Percentiles rank a stretch among this genome's conserved stretches.
These are phyloP conservation scores for Lachnellula cervina DNA, from an alignment of 2,329 filamentous ascomycete species.

Conservation along the genomic window DNA sequence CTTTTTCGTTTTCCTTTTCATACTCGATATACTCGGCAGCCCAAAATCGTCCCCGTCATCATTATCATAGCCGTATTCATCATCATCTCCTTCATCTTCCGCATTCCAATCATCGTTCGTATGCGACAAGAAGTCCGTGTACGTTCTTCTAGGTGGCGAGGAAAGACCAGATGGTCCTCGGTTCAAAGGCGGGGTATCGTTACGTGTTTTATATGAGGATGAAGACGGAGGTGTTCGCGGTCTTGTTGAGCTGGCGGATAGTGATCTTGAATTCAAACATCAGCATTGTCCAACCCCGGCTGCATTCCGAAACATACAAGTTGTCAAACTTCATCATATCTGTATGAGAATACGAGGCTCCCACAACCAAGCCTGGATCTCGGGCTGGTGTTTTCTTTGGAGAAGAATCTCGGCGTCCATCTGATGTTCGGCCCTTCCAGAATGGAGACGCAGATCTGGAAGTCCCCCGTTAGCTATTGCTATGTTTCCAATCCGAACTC, in stretches of 20 bases:
- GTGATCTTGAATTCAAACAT: slow-evolving; percentile 42
- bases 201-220: slow-evolving; percentile 47
- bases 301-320: slow-evolving; percentile 49
- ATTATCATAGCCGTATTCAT: slow-evolving; percentile 71
- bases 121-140: slow-evolving; percentile 75
- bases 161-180: slow-evolving; percentile 47
- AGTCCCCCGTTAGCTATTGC: slow-evolving; percentile 24
- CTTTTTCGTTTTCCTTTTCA: slow-evolving; percentile 67
- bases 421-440: slow-evolving; percentile 62
- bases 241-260: slow-evolving; percentile 56
- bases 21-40: slow-evolving; percentile 84
- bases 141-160: slow-evolving; percentile 67
- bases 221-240: slow-evolving; percentile 73
- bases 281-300: slow-evolving; percentile 4
- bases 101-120: slow-evolving; percentile 79
- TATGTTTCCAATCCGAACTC: background rate
- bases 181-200: slow-evolving; percentile 52
- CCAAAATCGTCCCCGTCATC: slow-evolving; percentile 95
- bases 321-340: slow-evolving; percentile 87
- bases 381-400: slow-evolving; percentile 47
- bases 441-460: slow-evolving; percentile 80
- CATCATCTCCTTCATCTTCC: slow-evolving; percentile 64
- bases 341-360: slow-evolving; percentile 92
- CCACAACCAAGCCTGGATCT: slow-evolving; percentile 73
- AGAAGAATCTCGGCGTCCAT: slow-evolving; percentile 50